Percentiles rank a stretch among this genome's conserved stretches.
Conservation (phyloP, 2,329 filamentous ascomycete species). For the Stachybotrys chlorohalonatus region DNA sequence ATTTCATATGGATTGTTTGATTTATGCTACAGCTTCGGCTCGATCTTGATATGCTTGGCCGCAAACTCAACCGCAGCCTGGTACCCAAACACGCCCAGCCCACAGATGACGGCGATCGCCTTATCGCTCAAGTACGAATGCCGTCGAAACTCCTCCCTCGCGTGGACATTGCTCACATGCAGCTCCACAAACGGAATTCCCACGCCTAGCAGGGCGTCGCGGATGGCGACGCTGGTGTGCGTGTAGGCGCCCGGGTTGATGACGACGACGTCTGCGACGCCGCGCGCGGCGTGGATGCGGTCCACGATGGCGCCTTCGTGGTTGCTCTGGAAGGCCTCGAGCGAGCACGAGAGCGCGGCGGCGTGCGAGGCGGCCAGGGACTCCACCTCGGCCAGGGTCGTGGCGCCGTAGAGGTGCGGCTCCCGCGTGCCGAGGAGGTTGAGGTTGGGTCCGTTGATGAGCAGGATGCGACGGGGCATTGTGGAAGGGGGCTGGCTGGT, state of each 20-base stretch:
- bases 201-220: conserved; percentile 64
- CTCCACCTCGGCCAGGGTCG: conserved; percentile 57
- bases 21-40: conserved; percentile 10
- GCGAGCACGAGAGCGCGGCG: conserved; percentile 29
- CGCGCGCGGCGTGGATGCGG: conserved; percentile 58
- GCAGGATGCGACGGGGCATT: conserved; percentile 41
- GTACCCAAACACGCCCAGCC: conserved; percentile 55
- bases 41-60: conserved; percentile 34
- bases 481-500: not conserved
- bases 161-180: conserved; percentile 69
- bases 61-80: conserved; percentile 49
- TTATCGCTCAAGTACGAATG: conserved; percentile 70
- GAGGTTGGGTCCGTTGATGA: conserved; percentile 77
- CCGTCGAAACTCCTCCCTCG: conserved; percentile 57
- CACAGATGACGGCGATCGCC: conserved; percentile 64
- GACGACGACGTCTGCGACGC: conserved; percentile 50
- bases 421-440: conserved; percentile 71
- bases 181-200: conserved; percentile 67
- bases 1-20: not conserved
- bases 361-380: conserved; percentile 39
- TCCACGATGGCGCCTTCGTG: conserved; percentile 68
- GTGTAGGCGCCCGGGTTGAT: conserved; percentile 72
- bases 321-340: conserved; percentile 65
- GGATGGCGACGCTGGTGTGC: conserved; percentile 65
- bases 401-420: conserved; percentile 62